Base-by-base conservation (phyloP, 1,284 basidiomycete genomes). In the Mycosarcoma mackinlayi region DNA sequence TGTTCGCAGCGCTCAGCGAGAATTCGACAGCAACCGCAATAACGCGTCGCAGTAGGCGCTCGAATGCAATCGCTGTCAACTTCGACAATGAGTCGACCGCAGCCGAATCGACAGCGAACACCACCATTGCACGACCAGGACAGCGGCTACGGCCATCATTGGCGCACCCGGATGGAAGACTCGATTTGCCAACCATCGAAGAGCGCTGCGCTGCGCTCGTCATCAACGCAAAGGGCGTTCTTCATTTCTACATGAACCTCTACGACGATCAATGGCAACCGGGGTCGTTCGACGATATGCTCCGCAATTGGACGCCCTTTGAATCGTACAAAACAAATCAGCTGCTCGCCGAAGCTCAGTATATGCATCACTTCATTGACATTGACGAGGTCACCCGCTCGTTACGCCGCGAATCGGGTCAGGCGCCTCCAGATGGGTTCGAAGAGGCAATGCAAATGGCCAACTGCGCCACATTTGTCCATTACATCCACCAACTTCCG, bases 381-480 rank as follows among this genome's bases (percentile, higher is more conserved):
- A 66, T 69, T 18, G 46, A 63, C 14, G 57, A 76, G 31, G 67
- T 74, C 24, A 45, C 35, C 3, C 45, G 68, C 16, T 60, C 65
- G 11, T 33, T 77, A 28, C 31, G 40, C n/a, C 41, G 51, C 14
- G 37, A 38, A 21, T 42, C 48, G 7, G 58, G 51, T 0, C 48
- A 65, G n/a, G 25, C 47, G 9, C 52, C 34, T 4, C 58, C 61
- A 6, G 64, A 70, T 7, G 62, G 56, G 3, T 61, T 76, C 28
- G 48, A 61, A 9, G 73, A 76, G 14, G 61, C 67, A 4, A 66
- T 77, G 67, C 60, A 55, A 35, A 66, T 77, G 56, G 75, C 67
- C 56, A 77, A 77, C 39, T 71, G 70, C 27, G 75, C 75, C 13
- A 75, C 75, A 3, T 77, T 77, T 50, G 66, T 77, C 1, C 73